A percentile compares a stretch with the other conserved stretches of the same genome.
Conservation (phyloP, 1,284 basidiomycete genomes). For the Ganoderma multipileum region DNA sequence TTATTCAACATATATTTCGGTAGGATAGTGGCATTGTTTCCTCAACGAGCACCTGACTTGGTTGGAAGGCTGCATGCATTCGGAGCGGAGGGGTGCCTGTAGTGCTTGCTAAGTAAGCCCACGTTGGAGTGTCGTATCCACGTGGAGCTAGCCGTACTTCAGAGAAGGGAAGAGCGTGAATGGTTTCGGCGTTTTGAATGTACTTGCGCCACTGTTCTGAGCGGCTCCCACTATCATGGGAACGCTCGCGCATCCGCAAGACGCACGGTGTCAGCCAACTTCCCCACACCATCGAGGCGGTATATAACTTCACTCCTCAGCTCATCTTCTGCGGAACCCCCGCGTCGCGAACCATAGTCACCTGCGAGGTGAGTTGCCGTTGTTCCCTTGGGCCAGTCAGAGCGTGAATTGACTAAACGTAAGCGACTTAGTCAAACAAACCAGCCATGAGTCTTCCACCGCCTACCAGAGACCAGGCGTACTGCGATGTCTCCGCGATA, state of each 20-base stretch:
- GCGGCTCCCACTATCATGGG: neutral
- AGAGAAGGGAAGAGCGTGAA: neutral
- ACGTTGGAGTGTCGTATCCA: neutral
- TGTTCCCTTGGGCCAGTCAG: neutral
- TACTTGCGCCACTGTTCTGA: neutral
- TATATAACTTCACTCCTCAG: neutral
- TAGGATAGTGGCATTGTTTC: conserved; percentile 4
- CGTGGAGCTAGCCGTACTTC: neutral
- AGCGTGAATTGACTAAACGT: neutral
- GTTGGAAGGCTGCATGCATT: neutral
- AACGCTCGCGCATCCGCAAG: neutral
- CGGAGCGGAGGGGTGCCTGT: neutral
- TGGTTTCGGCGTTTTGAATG: neutral
- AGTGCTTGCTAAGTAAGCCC: neutral
- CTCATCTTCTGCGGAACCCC: neutral
- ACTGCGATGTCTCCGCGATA: conserved; percentile 52
- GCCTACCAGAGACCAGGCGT: conserved; percentile 25
- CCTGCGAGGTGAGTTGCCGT: neutral
- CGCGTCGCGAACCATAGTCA: neutral
- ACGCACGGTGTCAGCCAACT: neutral
- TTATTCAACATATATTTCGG: conserved; percentile 41
- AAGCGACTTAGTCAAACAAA: neutral
- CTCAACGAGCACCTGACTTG: neutral
- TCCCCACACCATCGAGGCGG: neutral
- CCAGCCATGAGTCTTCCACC: conserved; percentile 17